Evolutionary conservation across 768 basidiomycete genomes (phyloP).

Genomic region (Rhizopogon rudus): DNA sequence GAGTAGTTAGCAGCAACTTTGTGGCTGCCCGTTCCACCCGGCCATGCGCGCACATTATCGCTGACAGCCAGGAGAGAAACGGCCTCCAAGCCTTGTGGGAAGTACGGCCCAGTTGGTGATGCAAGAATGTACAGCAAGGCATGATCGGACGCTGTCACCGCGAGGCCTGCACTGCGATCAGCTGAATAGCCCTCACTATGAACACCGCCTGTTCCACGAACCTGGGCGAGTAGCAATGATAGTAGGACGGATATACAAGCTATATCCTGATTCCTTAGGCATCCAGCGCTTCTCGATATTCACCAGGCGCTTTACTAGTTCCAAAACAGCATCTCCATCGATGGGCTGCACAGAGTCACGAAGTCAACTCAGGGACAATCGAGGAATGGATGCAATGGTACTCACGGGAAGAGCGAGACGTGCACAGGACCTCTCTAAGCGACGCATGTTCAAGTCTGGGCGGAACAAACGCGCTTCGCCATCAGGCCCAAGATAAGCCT

Average conservation of each 20-base stretch:
- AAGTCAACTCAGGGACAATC: background rate
- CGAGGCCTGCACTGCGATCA: constrained; percentile 34
- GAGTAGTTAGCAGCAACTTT: constrained; percentile 68
- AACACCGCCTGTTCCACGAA: constrained; percentile 8
- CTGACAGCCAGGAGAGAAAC: constrained; percentile 59
- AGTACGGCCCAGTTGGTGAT: constrained; percentile 55
- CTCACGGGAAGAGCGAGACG: constrained; percentile 71
- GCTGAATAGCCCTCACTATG: background rate
- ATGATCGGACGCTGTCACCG: constrained; percentile 71
- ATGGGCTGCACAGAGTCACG: constrained; percentile 27
- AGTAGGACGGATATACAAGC: constrained; percentile 84
- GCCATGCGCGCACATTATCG: constrained; percentile 74
- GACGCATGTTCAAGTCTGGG: constrained; percentile 80
- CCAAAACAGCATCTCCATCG: constrained; percentile 40
- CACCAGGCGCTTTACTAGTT: constrained; percentile 63
- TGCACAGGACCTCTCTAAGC: constrained; percentile 62
- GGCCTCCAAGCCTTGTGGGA: constrained; percentile 40
- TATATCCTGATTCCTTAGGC: constrained; percentile 65
- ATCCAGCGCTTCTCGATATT: constrained; percentile 80
- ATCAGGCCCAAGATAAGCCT: constrained; percentile 68
- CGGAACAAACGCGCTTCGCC: constrained; percentile 77
- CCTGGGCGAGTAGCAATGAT: constrained; percentile 46
- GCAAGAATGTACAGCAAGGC: constrained; percentile 85
- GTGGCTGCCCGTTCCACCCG: constrained; percentile 67
- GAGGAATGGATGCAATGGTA: constrained; percentile 1